Evolutionary conservation across 108 stramenopile species (phyloP).

Genomic region (Hondaea fermentalgiana): DNA sequence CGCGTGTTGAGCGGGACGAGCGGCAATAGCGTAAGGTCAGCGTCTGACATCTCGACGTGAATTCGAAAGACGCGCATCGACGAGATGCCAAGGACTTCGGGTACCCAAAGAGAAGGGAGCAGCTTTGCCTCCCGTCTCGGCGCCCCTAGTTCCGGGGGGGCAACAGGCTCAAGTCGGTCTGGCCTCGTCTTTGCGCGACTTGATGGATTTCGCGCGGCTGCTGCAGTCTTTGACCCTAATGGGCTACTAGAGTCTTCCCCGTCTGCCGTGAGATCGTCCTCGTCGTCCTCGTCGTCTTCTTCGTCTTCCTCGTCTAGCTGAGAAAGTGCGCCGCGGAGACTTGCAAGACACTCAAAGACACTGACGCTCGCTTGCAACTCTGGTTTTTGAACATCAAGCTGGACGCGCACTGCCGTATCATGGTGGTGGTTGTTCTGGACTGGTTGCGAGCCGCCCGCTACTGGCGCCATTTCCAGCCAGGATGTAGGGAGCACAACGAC

Average conservation of each 20-base stretch:
- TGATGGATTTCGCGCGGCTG: too few relatives aligned
- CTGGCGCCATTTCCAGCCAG: not conserved
- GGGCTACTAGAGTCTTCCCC: not conserved
- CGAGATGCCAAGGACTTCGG: not conserved
- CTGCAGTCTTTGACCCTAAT: too few relatives aligned
- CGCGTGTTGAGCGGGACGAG: not conserved
- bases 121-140: too few relatives aligned
- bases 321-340: not conserved
- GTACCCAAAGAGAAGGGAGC: not conserved
- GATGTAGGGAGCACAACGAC: not conserved
- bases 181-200: too few relatives aligned
- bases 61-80: not conserved
- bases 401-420: not conserved
- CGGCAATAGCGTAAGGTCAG: not conserved
- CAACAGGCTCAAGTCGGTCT: too few relatives aligned
- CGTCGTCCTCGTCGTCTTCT: not conserved
- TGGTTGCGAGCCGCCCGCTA: not conserved
- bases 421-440: not conserved
- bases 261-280: not conserved
- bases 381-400: not conserved
- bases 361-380: not conserved
- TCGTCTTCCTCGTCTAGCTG: not conserved
- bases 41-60: not conserved
- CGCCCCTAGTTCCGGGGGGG: too few relatives aligned
- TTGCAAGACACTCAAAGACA: not conserved